These are phyloP conservation scores for Schizosaccharomyces lindneri DNA, from an alignment of 805 yeast genomes.

Conservation along the genomic window DNA sequence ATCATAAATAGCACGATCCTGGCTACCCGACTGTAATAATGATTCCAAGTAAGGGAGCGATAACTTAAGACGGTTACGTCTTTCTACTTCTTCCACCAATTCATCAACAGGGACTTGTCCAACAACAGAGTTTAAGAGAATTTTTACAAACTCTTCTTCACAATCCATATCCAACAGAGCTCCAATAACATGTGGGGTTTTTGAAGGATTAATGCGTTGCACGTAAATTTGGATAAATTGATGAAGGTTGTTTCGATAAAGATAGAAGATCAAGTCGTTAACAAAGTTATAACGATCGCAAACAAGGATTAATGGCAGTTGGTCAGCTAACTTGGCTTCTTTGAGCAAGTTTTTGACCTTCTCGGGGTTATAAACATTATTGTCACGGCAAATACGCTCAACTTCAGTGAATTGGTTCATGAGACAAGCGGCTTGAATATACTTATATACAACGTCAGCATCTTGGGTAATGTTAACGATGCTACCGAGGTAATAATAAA, in stretches of 20 bases:
- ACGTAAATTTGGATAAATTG: slow-evolving; percentile 94
- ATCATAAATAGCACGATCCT: slow-evolving; percentile 77
- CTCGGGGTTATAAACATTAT: slow-evolving; percentile 84
- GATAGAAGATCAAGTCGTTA: slow-evolving; percentile 76
- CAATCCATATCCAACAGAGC: slow-evolving; percentile 93
- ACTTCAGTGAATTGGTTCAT: slow-evolving; percentile 80
- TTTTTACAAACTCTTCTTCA: slow-evolving; percentile 69
- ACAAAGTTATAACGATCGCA: slow-evolving; percentile 80
- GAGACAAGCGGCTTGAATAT: slow-evolving; percentile 80
- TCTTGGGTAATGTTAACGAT: slow-evolving; percentile 86
- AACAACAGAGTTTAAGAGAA: slow-evolving; percentile 54
- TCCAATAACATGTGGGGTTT: slow-evolving; percentile 90
- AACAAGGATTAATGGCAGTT: slow-evolving; percentile 83
- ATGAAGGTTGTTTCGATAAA: slow-evolving; percentile 87
- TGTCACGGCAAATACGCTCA: slow-evolving; percentile 85
- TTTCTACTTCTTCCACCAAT: slow-evolving; percentile 82
- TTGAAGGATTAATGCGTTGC: slow-evolving; percentile 87
- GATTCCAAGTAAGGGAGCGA: slow-evolving; percentile 82
- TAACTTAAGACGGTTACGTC: slow-evolving; percentile 79
- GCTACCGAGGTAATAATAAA: slow-evolving; percentile 77
- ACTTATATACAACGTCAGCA: slow-evolving; percentile 84
- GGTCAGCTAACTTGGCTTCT: slow-evolving; percentile 82
- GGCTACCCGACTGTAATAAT: slow-evolving; percentile 44
- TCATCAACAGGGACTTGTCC: slow-evolving; percentile 87
- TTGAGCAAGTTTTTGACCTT: slow-evolving; percentile 91